Evolutionary conservation across 441 rosid species (phyloP).

Genomic region (Brassica balearica): DNA sequence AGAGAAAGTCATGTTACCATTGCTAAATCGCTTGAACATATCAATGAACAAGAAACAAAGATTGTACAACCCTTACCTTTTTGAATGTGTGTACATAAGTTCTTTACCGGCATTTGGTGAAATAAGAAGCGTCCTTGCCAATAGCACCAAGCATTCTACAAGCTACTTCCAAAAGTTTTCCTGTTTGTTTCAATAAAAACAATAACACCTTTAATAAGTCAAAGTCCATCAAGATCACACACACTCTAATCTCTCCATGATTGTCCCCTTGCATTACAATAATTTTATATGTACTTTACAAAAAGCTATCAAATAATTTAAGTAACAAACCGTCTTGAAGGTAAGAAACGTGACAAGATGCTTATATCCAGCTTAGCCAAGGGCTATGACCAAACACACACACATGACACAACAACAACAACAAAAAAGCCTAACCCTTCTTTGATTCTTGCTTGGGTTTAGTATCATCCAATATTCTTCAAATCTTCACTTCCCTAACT

Average conservation of each 20-base stretch:
- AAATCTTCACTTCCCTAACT: background rate
- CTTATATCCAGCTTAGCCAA: slow-evolving; percentile 26
- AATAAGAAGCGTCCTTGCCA: slow-evolving; percentile 59
- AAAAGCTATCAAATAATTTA: slow-evolving; percentile 10
- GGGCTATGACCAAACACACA: slow-evolving; percentile 16
- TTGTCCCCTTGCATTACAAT: slow-evolving; percentile 14
- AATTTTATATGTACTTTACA: background rate
- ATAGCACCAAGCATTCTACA: slow-evolving; percentile 75
- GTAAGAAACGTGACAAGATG: slow-evolving; percentile 37
- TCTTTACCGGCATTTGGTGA: slow-evolving; percentile 65
- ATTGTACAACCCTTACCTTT: slow-evolving; percentile 35
- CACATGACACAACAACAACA: slow-evolving; percentile 4
- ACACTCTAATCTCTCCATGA: slow-evolving; percentile 26
- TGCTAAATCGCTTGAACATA: background rate
- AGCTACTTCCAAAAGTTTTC: slow-evolving; percentile 85
- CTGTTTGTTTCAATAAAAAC: slow-evolving; percentile 52
- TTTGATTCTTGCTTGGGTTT: slow-evolving; percentile 30
- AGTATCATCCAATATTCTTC: background rate
- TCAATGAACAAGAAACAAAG: background rate
- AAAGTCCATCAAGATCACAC: slow-evolving; percentile 21
- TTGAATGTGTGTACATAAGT: slow-evolving; percentile 35
- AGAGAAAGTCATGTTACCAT: background rate
- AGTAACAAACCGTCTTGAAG: background rate
- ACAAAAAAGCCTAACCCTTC: background rate
- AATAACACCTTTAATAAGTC: slow-evolving; percentile 35